Evolutionary conservation across 2,329 filamentous ascomycete genomes (phyloP), one percentile per base, ranked within the genome.

Genomic region (Stachybotrys chlorohalonatus): DNA sequence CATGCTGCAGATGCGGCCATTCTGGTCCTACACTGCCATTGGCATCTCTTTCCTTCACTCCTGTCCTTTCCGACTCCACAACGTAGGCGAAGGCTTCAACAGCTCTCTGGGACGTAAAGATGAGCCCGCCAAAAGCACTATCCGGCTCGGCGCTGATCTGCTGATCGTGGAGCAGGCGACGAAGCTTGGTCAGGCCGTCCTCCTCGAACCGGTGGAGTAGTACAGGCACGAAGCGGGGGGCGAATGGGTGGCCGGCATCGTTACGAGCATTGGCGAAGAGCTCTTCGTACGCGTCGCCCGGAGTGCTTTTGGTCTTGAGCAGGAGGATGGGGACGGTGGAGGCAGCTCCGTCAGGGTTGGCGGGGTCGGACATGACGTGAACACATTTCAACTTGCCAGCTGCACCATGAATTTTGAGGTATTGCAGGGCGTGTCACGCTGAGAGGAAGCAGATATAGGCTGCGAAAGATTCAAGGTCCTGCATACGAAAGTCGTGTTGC

Each of bases 41-140:
- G n/a, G 52, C 52, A 32, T 53, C 31, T 1, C 51, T 39, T 3
- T 55, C 53, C 46, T 8, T 24, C 11, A 8, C 46, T n/a, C n/a
- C 17, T 24, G 46, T 8, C 15, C 46, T 47, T 2, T 7, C 46
- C 46, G 15, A n/a, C 6, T 47, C 46, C 1, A 90, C 77, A 8
- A 90, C 71, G 49, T 79, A 74, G 4, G 81, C 73, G 63, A 94
- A 90, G 0, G 86, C 88, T 66, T 94, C 90, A 2, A 94, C 89
- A 1, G 90, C 88, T 51, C 89, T 80, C 67, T 94, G 90, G 7
- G 87, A 92, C 1, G 89, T 94, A 65, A 94, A 93, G 52, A 94
- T 85, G 55, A 93, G 72, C n/a, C 87, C 89, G 6, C 88, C 87
- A 64, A 89, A 93, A 13, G 71, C 62, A 47, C 68, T 67, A 2